phyloP scores from a whole-genome alignment of 2,329 filamentous ascomycete species.

The Emergomyces africanus region DNA sequence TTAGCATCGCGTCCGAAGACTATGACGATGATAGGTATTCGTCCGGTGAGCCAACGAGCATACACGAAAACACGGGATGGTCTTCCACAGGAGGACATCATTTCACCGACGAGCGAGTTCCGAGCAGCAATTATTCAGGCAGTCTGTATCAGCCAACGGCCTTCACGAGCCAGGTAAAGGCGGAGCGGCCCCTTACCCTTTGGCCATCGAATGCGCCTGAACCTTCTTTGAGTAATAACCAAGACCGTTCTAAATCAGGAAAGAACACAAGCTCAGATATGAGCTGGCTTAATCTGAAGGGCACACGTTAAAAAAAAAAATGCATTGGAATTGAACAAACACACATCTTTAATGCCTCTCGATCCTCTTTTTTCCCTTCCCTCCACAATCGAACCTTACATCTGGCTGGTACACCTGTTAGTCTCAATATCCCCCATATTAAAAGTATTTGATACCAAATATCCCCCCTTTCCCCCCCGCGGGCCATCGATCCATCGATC shows the following conservation, averaged over 20 bases:
- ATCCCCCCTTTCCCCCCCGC: too few species aligned
- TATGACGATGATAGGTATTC: slow-evolving; percentile 19
- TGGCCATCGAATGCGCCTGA: slow-evolving; percentile 4
- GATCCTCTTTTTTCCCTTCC: background rate
- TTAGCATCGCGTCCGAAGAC: slow-evolving; percentile 26
- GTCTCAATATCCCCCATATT: background rate
- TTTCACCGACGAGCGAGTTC: slow-evolving; percentile 20
- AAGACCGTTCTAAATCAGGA: background rate
- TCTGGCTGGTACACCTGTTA: background rate
- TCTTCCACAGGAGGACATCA: slow-evolving; percentile 13
- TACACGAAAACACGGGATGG: slow-evolving; percentile 16
- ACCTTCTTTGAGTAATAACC: too few species aligned
- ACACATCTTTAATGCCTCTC: background rate
- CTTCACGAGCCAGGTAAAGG: slow-evolving; percentile 9
- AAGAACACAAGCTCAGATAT: slow-evolving; percentile 27
- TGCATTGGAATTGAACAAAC: background rate
- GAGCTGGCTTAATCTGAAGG: slow-evolving; percentile 31
- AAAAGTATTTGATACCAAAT: background rate
- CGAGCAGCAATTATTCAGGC: slow-evolving; percentile 30
- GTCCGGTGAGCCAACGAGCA: slow-evolving; percentile 18
- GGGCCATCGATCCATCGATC: background rate
- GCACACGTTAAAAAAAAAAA: background rate
- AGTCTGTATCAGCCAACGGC: slow-evolving; percentile 25
- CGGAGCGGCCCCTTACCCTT: slow-evolving; percentile 10
- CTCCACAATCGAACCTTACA: background rate